Conservation (phyloP, 1,284 basidiomycete species). For the Cryptococcus deneoformans region DNA sequence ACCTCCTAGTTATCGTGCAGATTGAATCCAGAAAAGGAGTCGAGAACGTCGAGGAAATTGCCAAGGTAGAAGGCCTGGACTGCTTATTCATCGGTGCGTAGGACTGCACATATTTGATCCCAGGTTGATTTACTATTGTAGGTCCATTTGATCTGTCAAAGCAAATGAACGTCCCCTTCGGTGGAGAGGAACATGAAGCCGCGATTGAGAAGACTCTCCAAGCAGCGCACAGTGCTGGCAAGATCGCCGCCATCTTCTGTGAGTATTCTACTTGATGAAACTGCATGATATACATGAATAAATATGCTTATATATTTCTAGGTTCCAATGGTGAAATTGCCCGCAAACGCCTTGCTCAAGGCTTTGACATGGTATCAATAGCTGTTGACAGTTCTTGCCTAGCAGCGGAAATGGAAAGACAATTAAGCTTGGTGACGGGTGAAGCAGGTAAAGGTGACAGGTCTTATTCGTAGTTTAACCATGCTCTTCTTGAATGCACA, state of each 20-base stretch:
- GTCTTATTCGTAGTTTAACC: conserved; percentile 10
- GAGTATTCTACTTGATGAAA: conserved; percentile 10
- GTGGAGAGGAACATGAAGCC: conserved; percentile 51
- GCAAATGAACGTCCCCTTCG: conserved; percentile 28
- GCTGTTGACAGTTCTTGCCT: conserved; percentile 27
- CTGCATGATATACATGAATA: too few relatives aligned
- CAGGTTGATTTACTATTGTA: not conserved
- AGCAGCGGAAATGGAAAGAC: conserved; percentile 18
- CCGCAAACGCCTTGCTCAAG: conserved; percentile 55
- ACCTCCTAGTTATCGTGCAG: conserved; percentile 63
- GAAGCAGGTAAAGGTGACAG: conserved; percentile 8
- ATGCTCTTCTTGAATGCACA: too few relatives aligned
- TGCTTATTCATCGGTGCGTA: conserved; percentile 60
- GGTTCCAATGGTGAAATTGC: conserved; percentile 55
- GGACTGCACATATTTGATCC: too few relatives aligned
- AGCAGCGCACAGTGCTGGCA: conserved; percentile 58
- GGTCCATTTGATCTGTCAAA: conserved; percentile 62
- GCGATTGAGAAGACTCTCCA: conserved; percentile 60
- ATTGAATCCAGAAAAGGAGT: conserved; percentile 64
- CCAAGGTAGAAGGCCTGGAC: conserved; percentile 62
- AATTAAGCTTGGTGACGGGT: conserved; percentile 15
- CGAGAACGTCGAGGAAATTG: conserved; percentile 61
- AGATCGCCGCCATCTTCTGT: conserved; percentile 58
- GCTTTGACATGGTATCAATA: conserved; percentile 53
- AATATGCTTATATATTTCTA: not conserved